phyloP scores from a whole-genome alignment of 2,329 filamentous ascomycete genomes.

The Thielaviopsis populi region DNA sequence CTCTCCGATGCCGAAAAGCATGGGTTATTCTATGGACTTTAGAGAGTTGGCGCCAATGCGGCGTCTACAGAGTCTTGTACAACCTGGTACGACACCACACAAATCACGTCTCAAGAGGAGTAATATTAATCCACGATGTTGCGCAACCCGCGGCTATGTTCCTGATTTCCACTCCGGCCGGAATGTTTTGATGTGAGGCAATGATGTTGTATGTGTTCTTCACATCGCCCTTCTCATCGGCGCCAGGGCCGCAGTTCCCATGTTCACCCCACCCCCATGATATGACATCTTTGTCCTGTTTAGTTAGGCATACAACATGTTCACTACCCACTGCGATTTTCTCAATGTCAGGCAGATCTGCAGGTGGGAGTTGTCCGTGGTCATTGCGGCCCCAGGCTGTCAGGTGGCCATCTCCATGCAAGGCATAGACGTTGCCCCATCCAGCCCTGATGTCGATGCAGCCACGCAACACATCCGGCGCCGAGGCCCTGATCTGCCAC shows the following conservation, averaged over 20 bases:
- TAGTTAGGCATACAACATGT: constrained; percentile 61
- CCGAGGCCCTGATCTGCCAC: constrained; percentile 45
- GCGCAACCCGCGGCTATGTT: constrained; percentile 74
- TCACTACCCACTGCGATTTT: constrained; percentile 76
- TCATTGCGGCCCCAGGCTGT: constrained; percentile 72
- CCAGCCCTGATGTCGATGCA: constrained; percentile 62
- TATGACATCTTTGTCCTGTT: constrained; percentile 46
- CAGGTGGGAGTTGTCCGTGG: constrained; percentile 63
- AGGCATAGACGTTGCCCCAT: constrained; percentile 68
- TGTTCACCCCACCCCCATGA: constrained; percentile 97
- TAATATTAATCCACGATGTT: constrained; percentile 62
- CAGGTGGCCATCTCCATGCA: constrained; percentile 45
- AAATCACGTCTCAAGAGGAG: constrained; percentile 13
- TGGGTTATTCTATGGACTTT: constrained; percentile 26
- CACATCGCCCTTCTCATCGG: constrained; percentile 45
- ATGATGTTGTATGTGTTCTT: constrained; percentile 56
- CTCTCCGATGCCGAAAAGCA: constrained; percentile 48
- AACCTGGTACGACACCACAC: background rate
- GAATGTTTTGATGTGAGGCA: constrained; percentile 40
- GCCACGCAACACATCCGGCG: constrained; percentile 35
- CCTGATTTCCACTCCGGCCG: constrained; percentile 36
- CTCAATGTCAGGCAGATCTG: constrained; percentile 40
- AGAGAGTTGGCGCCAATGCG: background rate
- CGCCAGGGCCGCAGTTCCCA: constrained; percentile 73
- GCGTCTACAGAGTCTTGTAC: background rate